A percentile compares a stretch with the other conserved stretches of the same genome.
Conservation (phyloP, 23 red algal genomes). For the Gracilariopsis chorda region DNA sequence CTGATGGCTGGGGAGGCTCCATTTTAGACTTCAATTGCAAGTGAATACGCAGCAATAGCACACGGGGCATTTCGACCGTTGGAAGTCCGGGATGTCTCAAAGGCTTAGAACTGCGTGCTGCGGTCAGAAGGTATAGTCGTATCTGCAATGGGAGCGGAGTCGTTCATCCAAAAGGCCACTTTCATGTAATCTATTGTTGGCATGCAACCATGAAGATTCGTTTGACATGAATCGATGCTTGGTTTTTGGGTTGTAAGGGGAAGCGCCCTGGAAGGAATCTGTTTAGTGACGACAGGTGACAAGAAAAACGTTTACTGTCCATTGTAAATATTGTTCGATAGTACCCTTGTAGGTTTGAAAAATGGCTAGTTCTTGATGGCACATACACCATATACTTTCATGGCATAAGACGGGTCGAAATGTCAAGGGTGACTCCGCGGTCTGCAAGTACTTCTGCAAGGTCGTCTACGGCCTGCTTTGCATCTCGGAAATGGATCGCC, state of each 20-base stretch:
- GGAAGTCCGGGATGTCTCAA: no score
- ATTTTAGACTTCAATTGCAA: conserved; percentile 9
- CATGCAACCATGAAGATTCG: background rate
- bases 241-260: background rate
- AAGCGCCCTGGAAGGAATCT: no score
- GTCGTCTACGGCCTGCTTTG: conserved; percentile 1
- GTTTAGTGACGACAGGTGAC: no score
- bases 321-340: conserved; percentile 26
- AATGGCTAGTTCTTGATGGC: no score
- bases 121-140: background rate
- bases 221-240: background rate
- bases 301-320: background rate
- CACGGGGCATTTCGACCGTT: no score
- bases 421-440: background rate
- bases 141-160: background rate
- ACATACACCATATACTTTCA: no score
- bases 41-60: no score
- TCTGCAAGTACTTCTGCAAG: conserved; percentile 20
- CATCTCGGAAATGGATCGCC: conserved; percentile 53
- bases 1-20: conserved; percentile 76
- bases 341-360: no score
- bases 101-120: no score
- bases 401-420: no score
- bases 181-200: conserved; percentile 7
- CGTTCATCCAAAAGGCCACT: background rate